Evolutionary conservation across 2,329 filamentous ascomycete genomes (phyloP).

Genomic region (Neonectria magnoliae): DNA sequence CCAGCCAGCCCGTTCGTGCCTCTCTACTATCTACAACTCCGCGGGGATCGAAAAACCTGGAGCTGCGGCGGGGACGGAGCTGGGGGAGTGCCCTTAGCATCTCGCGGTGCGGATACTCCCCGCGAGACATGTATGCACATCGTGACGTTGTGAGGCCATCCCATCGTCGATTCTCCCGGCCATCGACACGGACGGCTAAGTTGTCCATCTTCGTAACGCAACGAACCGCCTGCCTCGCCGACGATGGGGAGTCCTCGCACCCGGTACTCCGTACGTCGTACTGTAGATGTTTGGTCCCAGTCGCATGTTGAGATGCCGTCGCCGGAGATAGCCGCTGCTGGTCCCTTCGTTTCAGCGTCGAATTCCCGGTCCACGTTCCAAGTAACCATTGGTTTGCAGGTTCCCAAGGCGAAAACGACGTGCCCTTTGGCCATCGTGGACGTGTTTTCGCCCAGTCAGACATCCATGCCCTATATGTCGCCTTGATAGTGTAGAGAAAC

Average conservation of each 20-base stretch:
- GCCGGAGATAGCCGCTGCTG: constrained; percentile 18
- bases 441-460: background rate
- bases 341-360: constrained; percentile 15
- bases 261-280: background rate
- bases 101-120: background rate
- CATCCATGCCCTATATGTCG: constrained; percentile 20
- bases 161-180: constrained; percentile 4
- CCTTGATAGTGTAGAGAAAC: background rate
- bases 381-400: constrained; percentile 13
- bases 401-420: background rate
- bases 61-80: constrained; percentile 3
- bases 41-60: constrained; percentile 9
- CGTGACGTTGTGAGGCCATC: constrained; percentile 10
- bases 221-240: background rate
- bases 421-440: background rate
- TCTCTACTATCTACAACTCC: background rate
- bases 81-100: constrained; percentile 22
- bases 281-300: background rate
- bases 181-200: constrained; percentile 13
- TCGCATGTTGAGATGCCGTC: constrained; percentile 16
- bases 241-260: background rate
- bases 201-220: constrained; percentile 17
- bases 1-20: background rate
- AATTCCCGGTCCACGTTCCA: constrained; percentile 20
- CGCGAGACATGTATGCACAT: background rate